Base-by-base conservation (phyloP, 1,284 basidiomycete genomes). In the Caloboletus inedulis region DNA sequence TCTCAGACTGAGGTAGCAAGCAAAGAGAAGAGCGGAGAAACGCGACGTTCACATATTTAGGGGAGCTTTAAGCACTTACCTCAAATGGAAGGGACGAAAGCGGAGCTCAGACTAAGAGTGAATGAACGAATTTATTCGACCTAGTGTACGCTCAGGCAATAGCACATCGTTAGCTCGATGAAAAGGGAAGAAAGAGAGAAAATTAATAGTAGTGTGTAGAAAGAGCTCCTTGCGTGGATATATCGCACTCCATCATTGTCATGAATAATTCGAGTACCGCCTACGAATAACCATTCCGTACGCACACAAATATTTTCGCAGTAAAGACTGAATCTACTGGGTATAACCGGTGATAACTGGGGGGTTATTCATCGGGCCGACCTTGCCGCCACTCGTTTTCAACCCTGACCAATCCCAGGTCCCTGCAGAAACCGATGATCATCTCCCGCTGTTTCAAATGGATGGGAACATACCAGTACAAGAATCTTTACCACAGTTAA, bases 351-450 rank as follows among this genome's bases (percentile, higher is more conserved):
- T 47, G 49, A 77, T 1, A 18, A 69, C 62, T 30, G 47, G 59
- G 52, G 68, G 71, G 59, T 78, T 77, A 13, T 44, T 70, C 48
- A 72, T 70, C n/a, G 59, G 55, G 54, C 78, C 75, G 9, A 61
- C 59, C 30, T 56, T 55, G 16, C 80, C 80, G 4, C 80, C 80
- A 7, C 69, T 70, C 8, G 74, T 72, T 47, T 70, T 63, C 44
- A 85, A 70, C 27, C 63, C 65, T 8, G 73, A 65, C 77, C 80
- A 84, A 58, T 81, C 64, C 81, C 82, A 84, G 1, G 65, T 69
- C 7, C 80, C 80, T 70, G 39, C n/a, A 44, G 18, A 51, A 31
- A 41, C 13, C 12, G 31, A 43, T n/a, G 4, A 25, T 35, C 16
- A 53, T 40, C 23, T n/a, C 8, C 7, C 14, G n/a, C 5, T 18